Evolutionary conservation across 2,329 filamentous ascomycete species (phyloP).

Genomic region (Colletotrichum siamense): DNA sequence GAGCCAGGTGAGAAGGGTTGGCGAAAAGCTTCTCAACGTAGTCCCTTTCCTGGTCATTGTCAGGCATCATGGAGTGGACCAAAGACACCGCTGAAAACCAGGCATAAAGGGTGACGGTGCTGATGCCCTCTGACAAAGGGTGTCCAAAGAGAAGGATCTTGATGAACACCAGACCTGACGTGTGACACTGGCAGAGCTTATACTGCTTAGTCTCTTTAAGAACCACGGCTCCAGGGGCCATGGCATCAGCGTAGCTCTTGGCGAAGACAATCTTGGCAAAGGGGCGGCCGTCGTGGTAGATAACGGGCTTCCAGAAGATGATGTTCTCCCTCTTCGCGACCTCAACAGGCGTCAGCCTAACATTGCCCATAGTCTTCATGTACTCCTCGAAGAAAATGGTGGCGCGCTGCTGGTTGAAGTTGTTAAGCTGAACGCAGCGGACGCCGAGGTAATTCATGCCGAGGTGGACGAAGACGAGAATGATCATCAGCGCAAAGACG

Average conservation of each 20-base stretch:
- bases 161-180: background rate
- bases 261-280: constrained; percentile 46
- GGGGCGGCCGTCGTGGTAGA: constrained; percentile 26
- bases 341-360: constrained; percentile 67
- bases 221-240: background rate
- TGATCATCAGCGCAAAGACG: constrained; percentile 76
- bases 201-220: background rate
- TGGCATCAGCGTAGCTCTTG: constrained; percentile 42
- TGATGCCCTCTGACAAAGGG: background rate
- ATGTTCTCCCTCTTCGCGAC: constrained; percentile 71
- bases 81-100: background rate
- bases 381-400: constrained; percentile 75
- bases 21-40: background rate
- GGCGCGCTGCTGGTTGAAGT: constrained; percentile 85
- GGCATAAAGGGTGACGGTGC: background rate
- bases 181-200: background rate
- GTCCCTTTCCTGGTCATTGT: background rate
- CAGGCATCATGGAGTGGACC: background rate
- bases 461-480: constrained; percentile 78
- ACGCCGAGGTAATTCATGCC: constrained; percentile 88
- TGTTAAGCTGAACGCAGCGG: constrained; percentile 80
- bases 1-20: background rate
- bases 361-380: constrained; percentile 47
- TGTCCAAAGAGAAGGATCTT: constrained; percentile 11
- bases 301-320: constrained; percentile 49